Evolutionary conservation across 306 rosid genomes (phyloP).

Genomic region (Albizia julibrissin): DNA sequence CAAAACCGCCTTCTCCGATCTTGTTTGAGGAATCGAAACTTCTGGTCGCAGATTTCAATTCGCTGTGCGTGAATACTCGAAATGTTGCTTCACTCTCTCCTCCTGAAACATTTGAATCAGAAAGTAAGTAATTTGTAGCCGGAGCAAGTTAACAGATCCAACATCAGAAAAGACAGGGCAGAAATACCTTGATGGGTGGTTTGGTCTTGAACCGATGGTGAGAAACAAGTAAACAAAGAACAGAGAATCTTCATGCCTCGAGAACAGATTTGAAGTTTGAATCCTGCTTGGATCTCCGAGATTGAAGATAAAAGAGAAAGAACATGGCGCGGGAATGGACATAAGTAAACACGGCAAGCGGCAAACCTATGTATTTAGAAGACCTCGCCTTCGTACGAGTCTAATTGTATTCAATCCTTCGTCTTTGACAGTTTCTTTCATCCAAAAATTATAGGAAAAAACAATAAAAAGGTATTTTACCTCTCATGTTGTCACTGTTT

Average conservation of each 20-base stretch:
- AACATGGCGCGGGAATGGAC: slow-evolving; percentile 9
- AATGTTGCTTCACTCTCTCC: slow-evolving; percentile 48
- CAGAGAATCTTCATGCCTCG: slow-evolving; percentile 28
- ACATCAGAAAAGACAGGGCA: background rate
- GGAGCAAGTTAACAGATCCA: background rate
- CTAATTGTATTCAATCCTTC: background rate
- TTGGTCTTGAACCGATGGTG: slow-evolving; percentile 9
- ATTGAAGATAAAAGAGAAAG: background rate
- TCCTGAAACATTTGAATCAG: slow-evolving; percentile 31
- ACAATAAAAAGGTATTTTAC: too few relatives aligned
- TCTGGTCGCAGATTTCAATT: slow-evolving; percentile 70
- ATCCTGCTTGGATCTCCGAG: background rate
- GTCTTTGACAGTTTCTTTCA: slow-evolving; percentile 17
- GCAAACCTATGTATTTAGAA: background rate
- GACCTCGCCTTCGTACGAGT: background rate
- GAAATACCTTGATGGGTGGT: slow-evolving; percentile 33
- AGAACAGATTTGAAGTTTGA: background rate
- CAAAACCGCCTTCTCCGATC: slow-evolving; percentile 91
- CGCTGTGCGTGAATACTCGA: slow-evolving; percentile 60
- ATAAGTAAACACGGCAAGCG: slow-evolving; percentile 10
- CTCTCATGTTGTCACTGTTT: background rate
- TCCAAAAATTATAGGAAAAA: background rate
- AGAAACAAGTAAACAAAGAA: slow-evolving; percentile 19
- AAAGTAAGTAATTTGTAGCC: background rate
- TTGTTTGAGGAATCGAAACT: slow-evolving; percentile 54